Evolutionary conservation across 176 grass and related monocot genomes (phyloP), one percentile per base, ranked within the genome.

Genomic region (Pharus latifolius): DNA sequence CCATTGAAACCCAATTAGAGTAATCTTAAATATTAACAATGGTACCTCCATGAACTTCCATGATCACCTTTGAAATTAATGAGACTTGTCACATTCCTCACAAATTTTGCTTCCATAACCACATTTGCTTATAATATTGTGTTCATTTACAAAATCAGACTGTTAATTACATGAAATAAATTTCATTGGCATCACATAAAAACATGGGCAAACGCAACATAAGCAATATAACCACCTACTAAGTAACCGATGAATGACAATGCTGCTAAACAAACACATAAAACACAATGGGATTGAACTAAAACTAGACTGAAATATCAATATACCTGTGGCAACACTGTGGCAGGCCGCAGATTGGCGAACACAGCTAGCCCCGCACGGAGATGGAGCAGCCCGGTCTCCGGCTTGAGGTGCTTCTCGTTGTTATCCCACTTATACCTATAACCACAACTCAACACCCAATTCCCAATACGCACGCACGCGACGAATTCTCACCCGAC

Each of bases 361-460:
- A 90, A 93, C 6, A 93, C 86, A 7, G 78, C 81, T 1, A 98
- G 89, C 16, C 78, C 94, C 0, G 86, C 78, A 17, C 89, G 83
- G 20, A 98, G 71, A 46, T 88, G 87, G 45, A 98, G 89, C 67
- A 98, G 72, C 33, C 89, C 94, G 0, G 94, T 98, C 78, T 91
- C 89, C 0, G 94, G 94, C 67, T 93, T 93, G 60, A 98, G 83
- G 58, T 98, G 84, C 87, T 98, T 93, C 87, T 98, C 89, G 20
- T 93, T 90, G 20, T 82, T 92, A 82, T 98, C 94, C 94, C 94
- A 98, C 45, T 93, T 93, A 17, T 98, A 98, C 56, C 94, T 98
- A 40, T 20, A 70, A 53, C 1, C 1, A 18, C 5, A 51, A 0
- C 25, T 51, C 7, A 0, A 6, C 2, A 43, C 1, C 51, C 0